Evolutionary conservation across 306 rosid species (phyloP).

Genomic region (Clitoria ternatea): DNA sequence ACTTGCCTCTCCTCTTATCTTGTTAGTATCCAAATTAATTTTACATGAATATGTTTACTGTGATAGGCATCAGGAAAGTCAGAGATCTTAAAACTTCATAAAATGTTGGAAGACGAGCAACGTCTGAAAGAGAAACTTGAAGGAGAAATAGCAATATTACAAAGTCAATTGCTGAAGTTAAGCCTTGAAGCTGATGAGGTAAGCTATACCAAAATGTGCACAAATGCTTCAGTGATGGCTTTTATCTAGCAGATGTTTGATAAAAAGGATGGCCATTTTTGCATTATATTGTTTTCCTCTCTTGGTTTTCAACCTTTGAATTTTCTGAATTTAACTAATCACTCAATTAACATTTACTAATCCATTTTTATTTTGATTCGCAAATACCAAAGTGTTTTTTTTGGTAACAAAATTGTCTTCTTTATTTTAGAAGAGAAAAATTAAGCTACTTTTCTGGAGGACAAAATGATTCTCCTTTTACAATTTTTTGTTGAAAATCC

Average conservation of each 20-base stretch:
- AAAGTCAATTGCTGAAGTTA: constrained; percentile 79
- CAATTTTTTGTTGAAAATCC: constrained; percentile 12
- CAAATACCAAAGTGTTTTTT: not conserved
- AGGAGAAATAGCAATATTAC: constrained; percentile 81
- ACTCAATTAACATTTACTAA: constrained; percentile 1
- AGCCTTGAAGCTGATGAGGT: constrained; percentile 90
- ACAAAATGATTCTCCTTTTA: not conserved
- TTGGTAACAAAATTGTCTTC: not conserved
- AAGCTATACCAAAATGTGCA: constrained; percentile 9
- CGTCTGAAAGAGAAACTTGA: constrained; percentile 72
- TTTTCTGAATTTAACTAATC: not conserved
- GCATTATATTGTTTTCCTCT: constrained; percentile 1
- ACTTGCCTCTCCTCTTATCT: constrained; percentile 18
- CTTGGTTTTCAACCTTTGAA: not conserved
- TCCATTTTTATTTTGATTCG: constrained; percentile 16
- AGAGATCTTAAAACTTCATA: constrained; percentile 67
- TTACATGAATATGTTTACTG: constrained; percentile 30
- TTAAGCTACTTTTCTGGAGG: not conserved
- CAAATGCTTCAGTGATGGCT: constrained; percentile 15
- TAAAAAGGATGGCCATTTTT: constrained; percentile 13
- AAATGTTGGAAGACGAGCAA: constrained; percentile 67
- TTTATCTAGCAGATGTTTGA: constrained; percentile 8
- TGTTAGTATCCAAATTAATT: constrained; percentile 18
- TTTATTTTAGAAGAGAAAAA: not conserved
- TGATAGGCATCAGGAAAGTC: constrained; percentile 61